Base-by-base conservation (phyloP, 2,329 filamentous ascomycete genomes). In the Blumeria hordei region DNA sequence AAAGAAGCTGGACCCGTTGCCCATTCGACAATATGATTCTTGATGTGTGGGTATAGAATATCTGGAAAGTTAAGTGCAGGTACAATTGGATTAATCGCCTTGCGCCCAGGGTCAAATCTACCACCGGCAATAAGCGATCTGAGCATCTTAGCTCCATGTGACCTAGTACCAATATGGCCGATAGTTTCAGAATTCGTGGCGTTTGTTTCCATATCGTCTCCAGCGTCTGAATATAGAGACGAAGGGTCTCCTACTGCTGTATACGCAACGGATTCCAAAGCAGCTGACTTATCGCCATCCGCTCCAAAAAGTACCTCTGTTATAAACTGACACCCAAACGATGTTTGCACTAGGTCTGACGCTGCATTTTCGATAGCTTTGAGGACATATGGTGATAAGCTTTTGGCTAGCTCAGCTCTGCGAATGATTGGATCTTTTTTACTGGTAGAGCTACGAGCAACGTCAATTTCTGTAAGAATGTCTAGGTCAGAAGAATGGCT, bases 101-200 rank as follows among this genome's bases (percentile, higher is more conserved):
- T 87, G 1, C 78, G 74, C 45, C 74, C 74, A 58, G 78, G 78
- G 68, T 96, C 87, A 65, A 85, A 98, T 56, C 80, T 81, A 32
- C 93, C 92, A 44, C 92, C 92, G 55, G 87, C 82, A 28, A 95
- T 88, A 7, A 98, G 76, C 0, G 83, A 83, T 71, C 94, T 95
- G 63, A 96, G 75, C 81, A 95, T 83, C 57, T 87, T 82, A 14
- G 85, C 87, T 43, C 80, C 83, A 61, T 74, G 74, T 0, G 78
- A 65, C 39, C 76, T 74, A 62, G 76, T 71, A 32, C 79, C 76
- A 55, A 83, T 72, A 64, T 87, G 82, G 10, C 33, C n/a, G 11
- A 16, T 3, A 16, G 3, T 16, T n/a, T 37, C n/a, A n/a, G 36
- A n/a, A 37, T 37, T 34, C 21, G 57, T 55, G 11, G 12, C 11